Conservation (phyloP, 441 rosid species). For the Syzygium malaccense region DNA sequence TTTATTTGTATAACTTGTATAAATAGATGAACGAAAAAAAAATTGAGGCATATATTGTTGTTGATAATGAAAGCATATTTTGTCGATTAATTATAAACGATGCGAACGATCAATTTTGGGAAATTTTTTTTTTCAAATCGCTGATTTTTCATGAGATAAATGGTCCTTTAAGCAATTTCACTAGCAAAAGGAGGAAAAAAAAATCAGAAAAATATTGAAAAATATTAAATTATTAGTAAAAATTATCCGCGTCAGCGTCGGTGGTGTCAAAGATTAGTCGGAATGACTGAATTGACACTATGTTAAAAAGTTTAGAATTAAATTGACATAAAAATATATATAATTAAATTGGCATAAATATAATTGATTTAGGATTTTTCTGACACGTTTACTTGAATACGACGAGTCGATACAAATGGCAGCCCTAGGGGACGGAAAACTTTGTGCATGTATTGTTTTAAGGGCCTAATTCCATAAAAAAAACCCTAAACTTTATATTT, state of each 20-base stretch:
- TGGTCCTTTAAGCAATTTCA: not conserved
- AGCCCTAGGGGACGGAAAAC: not conserved
- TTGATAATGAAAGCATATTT: not conserved
- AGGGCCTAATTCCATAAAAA: no score
- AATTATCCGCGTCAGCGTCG: no score
- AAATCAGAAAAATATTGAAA: no score
- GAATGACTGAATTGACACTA: no score
- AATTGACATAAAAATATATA: no score
- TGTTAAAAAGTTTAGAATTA: no score
- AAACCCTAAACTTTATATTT: no score
- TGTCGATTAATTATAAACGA: not conserved
- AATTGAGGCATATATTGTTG: not conserved
- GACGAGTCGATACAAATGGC: not conserved
- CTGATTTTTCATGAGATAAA: not conserved
- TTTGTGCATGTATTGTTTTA: not conserved
- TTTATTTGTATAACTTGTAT: not conserved
- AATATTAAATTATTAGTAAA: no score
- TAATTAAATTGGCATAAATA: not conserved
- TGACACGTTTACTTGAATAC: fast-evolving
- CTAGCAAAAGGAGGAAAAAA: not conserved
- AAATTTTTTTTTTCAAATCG: not conserved
- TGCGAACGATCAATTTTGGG: not conserved
- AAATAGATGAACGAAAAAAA: not conserved
- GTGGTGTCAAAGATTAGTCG: no score
- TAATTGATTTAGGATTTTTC: no score